Percentiles rank a stretch among this genome's conserved stretches.
Conservation (phyloP, 1,139 yeast species). For the Geotrichum histeridarum region DNA sequence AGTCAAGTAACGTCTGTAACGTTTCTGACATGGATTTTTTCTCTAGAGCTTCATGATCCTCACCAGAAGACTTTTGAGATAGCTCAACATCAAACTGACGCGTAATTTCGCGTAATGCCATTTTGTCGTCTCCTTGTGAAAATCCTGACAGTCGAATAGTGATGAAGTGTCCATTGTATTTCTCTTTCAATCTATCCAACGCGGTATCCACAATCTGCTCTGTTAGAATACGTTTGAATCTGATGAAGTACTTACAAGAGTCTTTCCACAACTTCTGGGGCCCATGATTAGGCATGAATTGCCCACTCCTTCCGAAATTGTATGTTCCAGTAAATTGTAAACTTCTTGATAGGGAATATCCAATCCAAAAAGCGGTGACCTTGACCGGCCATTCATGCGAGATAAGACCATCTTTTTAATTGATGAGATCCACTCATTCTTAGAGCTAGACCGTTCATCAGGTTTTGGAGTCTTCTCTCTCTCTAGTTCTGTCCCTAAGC, state of each 20-base stretch:
- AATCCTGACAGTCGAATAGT: conserved; percentile 63
- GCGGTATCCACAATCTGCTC: conserved; percentile 50
- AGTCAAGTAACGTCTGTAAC: conserved; percentile 45
- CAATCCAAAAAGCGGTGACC: conserved; percentile 29
- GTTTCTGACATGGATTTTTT: conserved; percentile 50
- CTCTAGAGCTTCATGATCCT: conserved; percentile 35
- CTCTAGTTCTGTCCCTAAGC: not conserved
- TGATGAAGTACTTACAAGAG: conserved; percentile 34
- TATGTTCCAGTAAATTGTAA: conserved; percentile 54
- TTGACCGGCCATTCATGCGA: conserved; percentile 6
- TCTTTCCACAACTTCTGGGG: conserved; percentile 74
- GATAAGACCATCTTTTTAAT: conserved; percentile 5
- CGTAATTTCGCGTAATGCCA: conserved; percentile 82
- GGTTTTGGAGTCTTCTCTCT: not conserved
- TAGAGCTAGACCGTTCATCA: not conserved
- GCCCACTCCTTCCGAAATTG: conserved; percentile 67
- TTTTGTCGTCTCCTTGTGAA: conserved; percentile 67
- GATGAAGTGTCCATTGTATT: conserved; percentile 48
- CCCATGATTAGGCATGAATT: conserved; percentile 79
- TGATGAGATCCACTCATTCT: not conserved
- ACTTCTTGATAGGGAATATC: conserved; percentile 42
- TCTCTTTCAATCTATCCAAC: conserved; percentile 42
- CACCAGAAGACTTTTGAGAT: conserved; percentile 20
- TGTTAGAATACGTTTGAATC: too few species aligned
- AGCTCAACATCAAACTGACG: conserved; percentile 62